Evolutionary conservation across 2,329 filamentous ascomycete genomes (phyloP).

Genomic region (Leptosphaerulina australis): DNA sequence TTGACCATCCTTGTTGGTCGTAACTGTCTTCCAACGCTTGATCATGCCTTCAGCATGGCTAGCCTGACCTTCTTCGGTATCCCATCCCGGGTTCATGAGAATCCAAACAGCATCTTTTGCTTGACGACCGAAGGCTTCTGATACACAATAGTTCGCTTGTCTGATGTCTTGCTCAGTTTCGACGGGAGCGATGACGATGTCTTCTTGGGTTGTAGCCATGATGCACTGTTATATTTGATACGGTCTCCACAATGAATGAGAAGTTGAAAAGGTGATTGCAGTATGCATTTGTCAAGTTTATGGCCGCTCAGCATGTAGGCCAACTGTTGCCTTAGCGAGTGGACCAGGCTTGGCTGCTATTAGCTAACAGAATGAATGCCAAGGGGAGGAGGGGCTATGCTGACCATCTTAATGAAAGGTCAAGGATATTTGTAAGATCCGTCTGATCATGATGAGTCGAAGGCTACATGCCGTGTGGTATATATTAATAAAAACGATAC

Average conservation of each 20-base stretch:
- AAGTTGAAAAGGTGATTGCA: neutral
- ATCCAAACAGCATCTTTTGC: slow-evolving; percentile 59
- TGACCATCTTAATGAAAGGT: too few relatives aligned
- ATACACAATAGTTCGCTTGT: slow-evolving; percentile 42
- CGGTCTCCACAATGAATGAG: neutral
- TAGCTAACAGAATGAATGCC: slow-evolving; percentile 9
- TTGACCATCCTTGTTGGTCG: slow-evolving; percentile 52
- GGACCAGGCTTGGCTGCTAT: slow-evolving; percentile 6
- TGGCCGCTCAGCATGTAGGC: slow-evolving; percentile 3
- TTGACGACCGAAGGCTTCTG: slow-evolving; percentile 59
- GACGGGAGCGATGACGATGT: slow-evolving; percentile 26
- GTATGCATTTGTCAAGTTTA: neutral
- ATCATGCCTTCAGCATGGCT: slow-evolving; percentile 49
- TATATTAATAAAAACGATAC: too few relatives aligned
- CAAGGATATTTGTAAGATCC: neutral
- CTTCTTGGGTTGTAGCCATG: slow-evolving; percentile 22
- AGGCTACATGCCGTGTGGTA: neutral
- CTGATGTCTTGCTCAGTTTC: slow-evolving; percentile 33
- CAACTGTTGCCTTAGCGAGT: slow-evolving; percentile 9
- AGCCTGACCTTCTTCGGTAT: slow-evolving; percentile 55
- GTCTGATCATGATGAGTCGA: neutral
- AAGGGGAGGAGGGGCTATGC: too few relatives aligned
- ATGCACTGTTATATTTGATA: neutral
- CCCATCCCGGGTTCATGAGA: slow-evolving; percentile 61
- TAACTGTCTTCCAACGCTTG: slow-evolving; percentile 52